Percentiles rank a stretch among this genome's conserved stretches.
Conservation (phyloP, 768 basidiomycete species). For the Trametes punicea region DNA sequence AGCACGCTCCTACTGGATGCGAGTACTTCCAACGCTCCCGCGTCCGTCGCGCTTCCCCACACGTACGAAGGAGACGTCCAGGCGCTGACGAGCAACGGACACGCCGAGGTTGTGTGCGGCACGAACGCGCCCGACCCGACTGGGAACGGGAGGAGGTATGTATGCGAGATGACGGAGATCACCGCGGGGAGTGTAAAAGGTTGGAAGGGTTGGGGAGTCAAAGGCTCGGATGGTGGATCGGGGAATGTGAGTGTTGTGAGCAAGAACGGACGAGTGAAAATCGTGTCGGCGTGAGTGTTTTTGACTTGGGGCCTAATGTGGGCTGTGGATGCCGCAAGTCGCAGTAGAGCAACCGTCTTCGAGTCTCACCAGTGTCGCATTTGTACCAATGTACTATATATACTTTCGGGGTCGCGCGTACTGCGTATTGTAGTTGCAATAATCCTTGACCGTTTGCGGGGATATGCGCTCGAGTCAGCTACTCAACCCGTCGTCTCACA, state of each 20-base stretch:
- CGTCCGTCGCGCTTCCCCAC: constrained; percentile 32
- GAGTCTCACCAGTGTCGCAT: too few species aligned
- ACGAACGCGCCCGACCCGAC: constrained; percentile 20
- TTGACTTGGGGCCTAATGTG: too few species aligned
- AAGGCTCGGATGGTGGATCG: neutral
- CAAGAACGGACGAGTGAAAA: neutral
- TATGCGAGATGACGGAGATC: neutral
- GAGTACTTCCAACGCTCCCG: constrained; percentile 34
- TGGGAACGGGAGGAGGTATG: constrained; percentile 14
- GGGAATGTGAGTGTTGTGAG: constrained; percentile 4
- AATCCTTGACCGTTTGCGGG: too few species aligned
- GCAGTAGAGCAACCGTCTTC: too few species aligned
- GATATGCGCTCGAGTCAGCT: too few species aligned
- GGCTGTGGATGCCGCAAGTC: too few species aligned
- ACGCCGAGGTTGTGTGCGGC: constrained; percentile 2
- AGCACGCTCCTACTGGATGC: constrained; percentile 32
- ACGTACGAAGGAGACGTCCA: constrained; percentile 40
- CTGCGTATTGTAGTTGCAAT: too few species aligned
- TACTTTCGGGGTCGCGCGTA: neutral
- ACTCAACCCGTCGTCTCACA: constrained; percentile 22
- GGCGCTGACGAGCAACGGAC: constrained; percentile 19
- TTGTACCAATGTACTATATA: neutral
- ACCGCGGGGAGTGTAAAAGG: neutral
- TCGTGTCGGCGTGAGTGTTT: neutral
- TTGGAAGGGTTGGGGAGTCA: neutral